Conservation (phyloP, 805 yeast genomes). For the Candida tallmaniae region DNA sequence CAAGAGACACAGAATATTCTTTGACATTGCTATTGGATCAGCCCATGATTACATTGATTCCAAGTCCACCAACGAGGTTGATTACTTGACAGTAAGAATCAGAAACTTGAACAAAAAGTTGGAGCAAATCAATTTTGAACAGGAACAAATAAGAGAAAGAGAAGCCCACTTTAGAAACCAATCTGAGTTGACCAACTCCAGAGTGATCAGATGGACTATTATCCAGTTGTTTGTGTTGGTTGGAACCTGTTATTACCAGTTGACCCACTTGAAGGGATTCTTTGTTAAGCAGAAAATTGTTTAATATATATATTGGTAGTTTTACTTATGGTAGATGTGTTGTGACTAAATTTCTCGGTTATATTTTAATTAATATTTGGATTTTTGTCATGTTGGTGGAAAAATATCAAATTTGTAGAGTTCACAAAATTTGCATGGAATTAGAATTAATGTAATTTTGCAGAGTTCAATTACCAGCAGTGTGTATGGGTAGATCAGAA, state of each 20-base stretch:
- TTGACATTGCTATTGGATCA: slow-evolving; percentile 70
- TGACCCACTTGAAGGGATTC: slow-evolving; percentile 72
- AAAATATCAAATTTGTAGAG: too few species aligned
- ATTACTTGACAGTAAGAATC: slow-evolving; percentile 34
- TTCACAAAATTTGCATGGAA: too few species aligned
- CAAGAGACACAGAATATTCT: slow-evolving; percentile 59
- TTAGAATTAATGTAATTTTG: too few species aligned
- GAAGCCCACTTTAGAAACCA: slow-evolving; percentile 76
- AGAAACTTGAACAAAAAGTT: slow-evolving; percentile 37
- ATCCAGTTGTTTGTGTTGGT: slow-evolving; percentile 65
- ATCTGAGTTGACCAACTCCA: slow-evolving; percentile 69
- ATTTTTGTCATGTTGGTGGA: too few species aligned
- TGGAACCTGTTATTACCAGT: slow-evolving; percentile 70
- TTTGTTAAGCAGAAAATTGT: slow-evolving; percentile 85
- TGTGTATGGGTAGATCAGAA: too few species aligned
- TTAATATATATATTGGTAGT: too few species aligned
- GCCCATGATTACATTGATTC: slow-evolving; percentile 59
- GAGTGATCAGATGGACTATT: slow-evolving; percentile 70
- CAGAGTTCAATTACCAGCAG: too few species aligned
- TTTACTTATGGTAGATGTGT: too few species aligned
- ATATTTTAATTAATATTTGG: too few species aligned
- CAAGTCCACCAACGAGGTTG: slow-evolving; percentile 50
- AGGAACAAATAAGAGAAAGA: slow-evolving; percentile 59
- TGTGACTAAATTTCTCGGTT: too few species aligned
- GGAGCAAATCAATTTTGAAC: slow-evolving; percentile 39